phyloP scores from a whole-genome alignment of 176 grass and related monocot genomes.

The Carex pumila region DNA sequence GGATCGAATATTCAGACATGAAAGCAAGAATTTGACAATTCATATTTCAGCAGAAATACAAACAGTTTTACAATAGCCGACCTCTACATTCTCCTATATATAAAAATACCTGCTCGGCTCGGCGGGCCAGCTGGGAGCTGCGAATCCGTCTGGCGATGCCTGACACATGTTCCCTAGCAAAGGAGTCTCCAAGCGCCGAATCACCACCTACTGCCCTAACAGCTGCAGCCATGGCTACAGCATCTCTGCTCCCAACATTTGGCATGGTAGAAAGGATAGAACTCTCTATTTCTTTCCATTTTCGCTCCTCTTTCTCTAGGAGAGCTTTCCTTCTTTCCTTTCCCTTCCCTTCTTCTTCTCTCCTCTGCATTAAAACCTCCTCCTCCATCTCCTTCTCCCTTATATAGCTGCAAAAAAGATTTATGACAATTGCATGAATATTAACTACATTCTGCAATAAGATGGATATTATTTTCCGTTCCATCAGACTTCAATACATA shows the following conservation, averaged over 20 bases:
- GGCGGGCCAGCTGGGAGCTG: constrained; percentile 65
- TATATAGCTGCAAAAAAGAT: constrained; percentile 69
- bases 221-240: constrained; percentile 97
- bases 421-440: not conserved
- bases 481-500: not conserved
- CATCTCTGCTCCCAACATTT: constrained; percentile 93
- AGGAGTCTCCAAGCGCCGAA: constrained; percentile 83
- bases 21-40: not conserved
- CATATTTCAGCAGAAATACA: not conserved
- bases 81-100: too few species aligned
- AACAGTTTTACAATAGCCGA: not conserved
- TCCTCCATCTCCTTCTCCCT: constrained; percentile 99
- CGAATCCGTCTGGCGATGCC: constrained; percentile 81
- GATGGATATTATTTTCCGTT: not conserved
- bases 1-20: not conserved
- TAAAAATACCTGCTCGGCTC: constrained; percentile 76
- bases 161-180: constrained; percentile 87
- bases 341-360: constrained; percentile 97
- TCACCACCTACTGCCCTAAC: constrained; percentile 93
- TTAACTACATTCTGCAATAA: not conserved
- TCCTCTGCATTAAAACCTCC: constrained; percentile 90
- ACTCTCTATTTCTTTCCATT: constrained; percentile 98
- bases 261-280: constrained; percentile 89
- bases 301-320: constrained; percentile 91
- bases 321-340: constrained; percentile 93